These are phyloP conservation scores for Seminavis robusta DNA, from an alignment of 108 stramenopile genomes.

Conservation along the genomic window DNA sequence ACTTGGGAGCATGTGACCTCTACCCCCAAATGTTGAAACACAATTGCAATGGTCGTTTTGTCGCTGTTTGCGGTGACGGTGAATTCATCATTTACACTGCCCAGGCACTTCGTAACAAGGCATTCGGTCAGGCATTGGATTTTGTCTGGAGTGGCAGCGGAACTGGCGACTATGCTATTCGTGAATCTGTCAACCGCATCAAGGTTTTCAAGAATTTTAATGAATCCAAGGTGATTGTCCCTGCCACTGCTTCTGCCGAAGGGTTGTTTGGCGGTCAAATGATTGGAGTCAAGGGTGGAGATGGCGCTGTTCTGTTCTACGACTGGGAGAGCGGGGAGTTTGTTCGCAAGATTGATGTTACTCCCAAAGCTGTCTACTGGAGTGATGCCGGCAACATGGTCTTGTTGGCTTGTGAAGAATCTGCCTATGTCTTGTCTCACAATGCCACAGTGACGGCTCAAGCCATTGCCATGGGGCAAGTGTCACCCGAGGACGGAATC, in stretches of 20 bases:
- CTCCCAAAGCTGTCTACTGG: conserved; percentile 95
- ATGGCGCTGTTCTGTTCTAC: conserved; percentile 91
- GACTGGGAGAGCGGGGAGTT: conserved; percentile 96
- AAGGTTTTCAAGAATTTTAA: conserved; percentile 97
- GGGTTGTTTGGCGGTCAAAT: conserved; percentile 93
- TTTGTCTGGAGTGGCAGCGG: conserved; percentile 96
- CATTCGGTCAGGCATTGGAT: conserved; percentile 96
- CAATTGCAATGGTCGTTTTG: conserved; percentile 99
- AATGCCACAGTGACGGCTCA: conserved; percentile 78
- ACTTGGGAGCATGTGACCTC: conserved; percentile 94
- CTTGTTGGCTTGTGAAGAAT: conserved; percentile 87
- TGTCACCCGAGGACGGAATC: conserved; percentile 92
- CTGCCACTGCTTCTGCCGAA: conserved; percentile 91
- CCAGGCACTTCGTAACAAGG: conserved; percentile 96
- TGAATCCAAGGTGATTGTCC: conserved; percentile 75
- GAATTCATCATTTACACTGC: conserved; percentile 99
- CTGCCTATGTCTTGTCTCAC: conserved; percentile 90
- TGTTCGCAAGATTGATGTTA: conserved; percentile 94
- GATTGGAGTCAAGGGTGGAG: conserved; percentile 91
- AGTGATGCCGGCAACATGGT: conserved; percentile 92
- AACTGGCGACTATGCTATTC: conserved; percentile 97
- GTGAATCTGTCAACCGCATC: conserved; percentile 88
- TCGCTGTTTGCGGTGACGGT: conserved; percentile 98
- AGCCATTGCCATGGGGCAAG: conserved; percentile 79
- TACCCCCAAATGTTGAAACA: conserved; percentile 93